Evolutionary conservation across 1,139 yeast genomes (phyloP).

Genomic region (Yamadazyma dushanensis): DNA sequence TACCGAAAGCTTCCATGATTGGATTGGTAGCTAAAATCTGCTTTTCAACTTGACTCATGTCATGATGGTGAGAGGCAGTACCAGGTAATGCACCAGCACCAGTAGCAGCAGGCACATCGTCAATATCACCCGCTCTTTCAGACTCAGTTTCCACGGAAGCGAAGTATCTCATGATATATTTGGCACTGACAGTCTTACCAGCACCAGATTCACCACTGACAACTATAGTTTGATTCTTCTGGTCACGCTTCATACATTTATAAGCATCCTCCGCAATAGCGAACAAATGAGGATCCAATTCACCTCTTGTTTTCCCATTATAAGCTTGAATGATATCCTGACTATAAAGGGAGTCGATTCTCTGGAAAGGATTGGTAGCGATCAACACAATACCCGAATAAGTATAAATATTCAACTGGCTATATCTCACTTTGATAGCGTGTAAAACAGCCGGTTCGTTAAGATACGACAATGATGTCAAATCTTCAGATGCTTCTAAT

Average conservation of each 20-base stretch:
- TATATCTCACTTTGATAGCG: conserved; percentile 86
- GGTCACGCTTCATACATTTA: conserved; percentile 85
- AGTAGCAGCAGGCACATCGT: neutral
- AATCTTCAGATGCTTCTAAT: conserved; percentile 91
- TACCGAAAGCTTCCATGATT: conserved; percentile 98
- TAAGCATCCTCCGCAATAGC: conserved; percentile 99
- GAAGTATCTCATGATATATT: conserved; percentile 95
- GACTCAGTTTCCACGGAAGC: conserved; percentile 84
- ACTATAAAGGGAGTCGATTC: conserved; percentile 86
- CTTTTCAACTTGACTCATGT: conserved; percentile 89
- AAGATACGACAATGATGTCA: conserved; percentile 85
- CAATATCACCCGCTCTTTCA: conserved; percentile 23
- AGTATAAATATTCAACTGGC: conserved; percentile 88
- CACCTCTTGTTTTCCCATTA: conserved; percentile 90
- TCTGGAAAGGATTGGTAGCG: conserved; percentile 94
- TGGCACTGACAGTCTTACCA: conserved; percentile 96
- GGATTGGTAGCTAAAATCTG: conserved; percentile 97
- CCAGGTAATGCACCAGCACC: conserved; percentile 19
- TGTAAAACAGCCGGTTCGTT: conserved; percentile 97
- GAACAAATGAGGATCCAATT: conserved; percentile 92
- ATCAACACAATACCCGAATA: conserved; percentile 96
- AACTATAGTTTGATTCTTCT: conserved; percentile 88
- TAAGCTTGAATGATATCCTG: conserved; percentile 92
- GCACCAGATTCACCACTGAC: conserved; percentile 99
- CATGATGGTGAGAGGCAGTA: conserved; percentile 50